A percentile compares a stretch with the other conserved stretches of the same genome.
Evolutionary conservation across 31 red algal species (phyloP).

Genomic region (Porphyra umbilicalis): DNA sequence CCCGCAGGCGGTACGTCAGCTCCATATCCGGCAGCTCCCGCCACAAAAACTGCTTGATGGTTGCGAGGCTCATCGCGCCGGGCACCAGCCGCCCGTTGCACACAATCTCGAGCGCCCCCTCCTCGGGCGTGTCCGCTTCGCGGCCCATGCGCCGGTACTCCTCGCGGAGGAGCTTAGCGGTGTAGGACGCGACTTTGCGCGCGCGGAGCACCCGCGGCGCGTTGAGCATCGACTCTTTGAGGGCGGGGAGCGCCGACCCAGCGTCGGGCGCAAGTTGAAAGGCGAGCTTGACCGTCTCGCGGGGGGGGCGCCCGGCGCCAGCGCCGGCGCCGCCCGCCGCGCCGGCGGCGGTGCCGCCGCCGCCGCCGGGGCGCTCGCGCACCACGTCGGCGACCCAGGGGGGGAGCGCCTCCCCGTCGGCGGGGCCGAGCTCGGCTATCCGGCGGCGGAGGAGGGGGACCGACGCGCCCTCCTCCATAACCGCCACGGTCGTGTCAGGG

Average conservation of each 20-base stretch:
- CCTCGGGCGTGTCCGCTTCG: constrained; percentile 29
- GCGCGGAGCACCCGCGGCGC: constrained; percentile 80
- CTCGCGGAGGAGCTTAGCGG: constrained; percentile 31
- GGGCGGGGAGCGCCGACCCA: constrained; percentile 39
- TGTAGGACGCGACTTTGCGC: constrained; percentile 67
- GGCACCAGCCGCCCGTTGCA: constrained; percentile 71
- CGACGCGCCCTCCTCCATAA: constrained; percentile 62
- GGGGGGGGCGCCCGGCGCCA: constrained; percentile 20
- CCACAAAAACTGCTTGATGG: constrained; percentile 76
- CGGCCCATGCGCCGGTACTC: constrained; percentile 12
- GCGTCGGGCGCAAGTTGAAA: constrained; percentile 65
- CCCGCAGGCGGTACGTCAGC: constrained; percentile 47
- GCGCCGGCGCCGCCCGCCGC: constrained; percentile 17
- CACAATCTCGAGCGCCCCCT: constrained; percentile 61
- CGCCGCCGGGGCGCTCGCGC: constrained; percentile 5
- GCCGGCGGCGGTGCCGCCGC: constrained; percentile 40
- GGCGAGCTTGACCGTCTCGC: constrained; percentile 67
- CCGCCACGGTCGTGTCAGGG: not conserved
- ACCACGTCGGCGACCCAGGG: constrained; percentile 85
- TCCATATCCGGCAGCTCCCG: constrained; percentile 64
- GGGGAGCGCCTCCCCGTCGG: constrained; percentile 46
- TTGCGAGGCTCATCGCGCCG: constrained; percentile 65
- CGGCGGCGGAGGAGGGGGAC: constrained; percentile 30
- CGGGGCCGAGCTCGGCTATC: constrained; percentile 23
- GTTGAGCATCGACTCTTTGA: constrained; percentile 56